Percentiles rank a stretch among this genome's conserved stretches.
phyloP scores from a whole-genome alignment of 441 rosid species.

The Populus hybrid region DNA sequence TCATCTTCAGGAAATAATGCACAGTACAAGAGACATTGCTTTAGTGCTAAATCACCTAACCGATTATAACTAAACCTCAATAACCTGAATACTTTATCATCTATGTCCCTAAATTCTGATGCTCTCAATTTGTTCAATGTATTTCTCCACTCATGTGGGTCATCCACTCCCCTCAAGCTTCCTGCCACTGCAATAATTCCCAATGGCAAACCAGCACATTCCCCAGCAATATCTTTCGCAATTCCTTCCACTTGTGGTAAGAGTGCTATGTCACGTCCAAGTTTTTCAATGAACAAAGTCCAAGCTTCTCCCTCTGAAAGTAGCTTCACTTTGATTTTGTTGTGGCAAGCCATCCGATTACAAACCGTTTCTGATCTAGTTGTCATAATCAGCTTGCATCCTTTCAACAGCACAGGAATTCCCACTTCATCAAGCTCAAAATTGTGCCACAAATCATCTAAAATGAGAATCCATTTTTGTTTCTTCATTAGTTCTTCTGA shows the following conservation, averaged over 20 bases:
- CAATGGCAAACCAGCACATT: neutral
- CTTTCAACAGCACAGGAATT: too few relatives aligned
- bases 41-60: neutral
- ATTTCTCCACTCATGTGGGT: accelerated
- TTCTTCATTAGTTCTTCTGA: too few relatives aligned
- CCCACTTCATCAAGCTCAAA: neutral
- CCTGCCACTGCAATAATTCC: neutral
- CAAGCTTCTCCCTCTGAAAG: neutral
- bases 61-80: neutral
- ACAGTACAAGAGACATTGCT: neutral
- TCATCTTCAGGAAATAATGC: neutral
- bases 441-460: neutral
- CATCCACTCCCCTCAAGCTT: neutral
- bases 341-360: neutral
- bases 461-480: too few relatives aligned
- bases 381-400: neutral
- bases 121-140: neutral
- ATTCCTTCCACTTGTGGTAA: accelerated
- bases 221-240: neutral
- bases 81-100: neutral
- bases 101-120: neutral
- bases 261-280: accelerated
- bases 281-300: neutral
- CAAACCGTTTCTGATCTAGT: neutral
- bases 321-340: neutral